These are phyloP conservation scores for Amanita inopinata DNA, from an alignment of 768 basidiomycete genomes.

Conservation along the genomic window DNA sequence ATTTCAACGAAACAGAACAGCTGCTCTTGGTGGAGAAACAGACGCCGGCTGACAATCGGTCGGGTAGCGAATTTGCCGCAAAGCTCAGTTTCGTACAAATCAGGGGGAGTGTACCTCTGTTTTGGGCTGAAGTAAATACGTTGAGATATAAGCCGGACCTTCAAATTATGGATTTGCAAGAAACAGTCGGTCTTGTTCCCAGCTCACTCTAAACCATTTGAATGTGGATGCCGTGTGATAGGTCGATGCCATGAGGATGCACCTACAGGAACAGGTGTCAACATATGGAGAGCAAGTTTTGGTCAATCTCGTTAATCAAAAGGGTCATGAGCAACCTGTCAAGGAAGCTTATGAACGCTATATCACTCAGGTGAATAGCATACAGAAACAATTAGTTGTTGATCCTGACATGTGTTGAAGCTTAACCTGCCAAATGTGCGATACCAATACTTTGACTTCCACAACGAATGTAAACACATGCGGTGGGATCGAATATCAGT, in stretches of 20 bases:
- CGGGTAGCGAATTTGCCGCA: conserved; percentile 38
- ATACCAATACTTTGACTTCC: conserved; percentile 97
- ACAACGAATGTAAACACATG: conserved; percentile 89
- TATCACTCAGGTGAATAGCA: conserved; percentile 43
- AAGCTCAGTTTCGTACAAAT: conserved; percentile 88
- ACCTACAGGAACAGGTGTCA: conserved; percentile 63
- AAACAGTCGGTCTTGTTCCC: conserved; percentile 49
- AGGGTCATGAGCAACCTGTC: conserved; percentile 85
- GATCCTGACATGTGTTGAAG: conserved; percentile 24
- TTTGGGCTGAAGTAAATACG: conserved; percentile 96
- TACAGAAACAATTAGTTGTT: background rate
- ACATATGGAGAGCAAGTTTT: conserved; percentile 72
- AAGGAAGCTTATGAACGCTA: conserved; percentile 92
- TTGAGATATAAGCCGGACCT: conserved; percentile 93
- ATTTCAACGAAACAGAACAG: conserved; percentile 98
- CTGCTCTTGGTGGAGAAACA: conserved; percentile 68
- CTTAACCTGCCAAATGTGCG: conserved; percentile 56
- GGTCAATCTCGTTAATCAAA: conserved; percentile 90
- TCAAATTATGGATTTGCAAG: conserved; percentile 87
- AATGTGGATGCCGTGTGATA: conserved; percentile 19
- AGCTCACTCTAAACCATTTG: background rate
- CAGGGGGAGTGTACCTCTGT: conserved; percentile 87
- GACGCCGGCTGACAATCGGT: conserved; percentile 27
- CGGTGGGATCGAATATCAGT: conserved; percentile 88
- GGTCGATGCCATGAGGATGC: conserved; percentile 61